These are phyloP conservation scores for Chrysoporthe austroafricana DNA, from an alignment of 2,329 filamentous ascomycete genomes.

Conservation along the genomic window DNA sequence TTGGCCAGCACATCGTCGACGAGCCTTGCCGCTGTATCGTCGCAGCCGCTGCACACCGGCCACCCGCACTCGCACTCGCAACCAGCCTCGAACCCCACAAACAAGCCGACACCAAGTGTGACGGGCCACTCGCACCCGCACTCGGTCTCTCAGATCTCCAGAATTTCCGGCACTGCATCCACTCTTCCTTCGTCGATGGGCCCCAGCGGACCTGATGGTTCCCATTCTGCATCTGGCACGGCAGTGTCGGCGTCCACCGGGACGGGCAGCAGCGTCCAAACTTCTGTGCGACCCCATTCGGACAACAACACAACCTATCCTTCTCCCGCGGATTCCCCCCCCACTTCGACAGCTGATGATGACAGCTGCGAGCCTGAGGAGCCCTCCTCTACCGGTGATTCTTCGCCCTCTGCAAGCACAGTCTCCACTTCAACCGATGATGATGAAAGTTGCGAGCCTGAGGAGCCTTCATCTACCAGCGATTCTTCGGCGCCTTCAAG, in stretches of 20 bases:
- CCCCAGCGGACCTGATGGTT: not conserved
- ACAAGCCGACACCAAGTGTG: not conserved
- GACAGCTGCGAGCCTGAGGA: not conserved
- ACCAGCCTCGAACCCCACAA: conserved; percentile 1
- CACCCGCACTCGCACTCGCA: not conserved
- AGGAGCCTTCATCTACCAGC: not conserved
- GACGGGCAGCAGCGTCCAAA: conserved; percentile 6
- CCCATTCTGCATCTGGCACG: not conserved
- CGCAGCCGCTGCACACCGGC: not conserved
- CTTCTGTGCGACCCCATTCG: conserved; percentile 14
- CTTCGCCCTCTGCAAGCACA: not conserved
- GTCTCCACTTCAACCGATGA: conserved; percentile 1
- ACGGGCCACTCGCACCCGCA: conserved; percentile 2
- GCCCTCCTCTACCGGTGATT: not conserved
- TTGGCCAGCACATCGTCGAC: not conserved
- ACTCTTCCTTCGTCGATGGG: not conserved
- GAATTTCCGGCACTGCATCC: not conserved
- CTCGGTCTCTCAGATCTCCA: not conserved
- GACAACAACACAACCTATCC: conserved; percentile 23
- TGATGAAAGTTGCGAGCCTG: not conserved
- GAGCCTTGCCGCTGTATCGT: not conserved
- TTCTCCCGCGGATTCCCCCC: not conserved
- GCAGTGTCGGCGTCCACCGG: not conserved
- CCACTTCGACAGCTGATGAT: not conserved
- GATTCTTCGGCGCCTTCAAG: not conserved